Base-by-base conservation (phyloP, 768 basidiomycete genomes). In the Suillus sp. region DNA sequence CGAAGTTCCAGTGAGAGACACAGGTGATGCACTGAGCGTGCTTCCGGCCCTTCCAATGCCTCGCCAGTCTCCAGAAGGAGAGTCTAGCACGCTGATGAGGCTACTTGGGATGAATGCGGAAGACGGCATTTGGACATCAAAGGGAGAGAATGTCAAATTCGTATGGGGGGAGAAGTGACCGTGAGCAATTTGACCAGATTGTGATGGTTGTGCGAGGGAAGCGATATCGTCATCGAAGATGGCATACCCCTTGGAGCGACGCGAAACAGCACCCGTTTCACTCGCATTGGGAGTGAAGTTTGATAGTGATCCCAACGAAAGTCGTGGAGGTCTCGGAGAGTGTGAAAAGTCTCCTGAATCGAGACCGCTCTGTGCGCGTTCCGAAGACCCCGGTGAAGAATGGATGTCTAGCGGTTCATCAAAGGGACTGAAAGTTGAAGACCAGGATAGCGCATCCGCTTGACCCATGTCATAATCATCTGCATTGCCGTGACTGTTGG, bases 61-160 rank as follows among this genome's bases (percentile, higher is more conserved):
- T 50, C 81, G 81, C 83, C 86, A 86, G 64, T 85, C 84, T 56
- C 81, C 81, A 59, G 86, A 84, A 32, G 88, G 75, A 27, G 87
- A 84, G 59, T 81, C 77, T 65, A 86, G 69, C 20, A 77, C 67
- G 32, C 69, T 77, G 62, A 75, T 83, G 34, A 88, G 76, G 69
- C 82, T 80, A 54, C 81, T 80, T 38, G 88, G 84, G 62, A 90
- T 84, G 62, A 86, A 75, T 11, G 82, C 81, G 56, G 82, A 75
- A 30, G 83, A 81, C n/a, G 71, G 71, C 1, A 72, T 67, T 32
- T 65, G 71, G 27, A 65, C 65, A 63, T 86, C 86, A 66, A 90
- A 89, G 8, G 87, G 85, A 38, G 83, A 81, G 71, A 89, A 88
- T 3, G 75, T 76, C 30, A 70, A 71, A 32, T 47, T 38, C 38